Evolutionary conservation across 331 rosid genomes (phyloP), one percentile per base, ranked within the genome.

Genomic region (Malus hybrid): DNA sequence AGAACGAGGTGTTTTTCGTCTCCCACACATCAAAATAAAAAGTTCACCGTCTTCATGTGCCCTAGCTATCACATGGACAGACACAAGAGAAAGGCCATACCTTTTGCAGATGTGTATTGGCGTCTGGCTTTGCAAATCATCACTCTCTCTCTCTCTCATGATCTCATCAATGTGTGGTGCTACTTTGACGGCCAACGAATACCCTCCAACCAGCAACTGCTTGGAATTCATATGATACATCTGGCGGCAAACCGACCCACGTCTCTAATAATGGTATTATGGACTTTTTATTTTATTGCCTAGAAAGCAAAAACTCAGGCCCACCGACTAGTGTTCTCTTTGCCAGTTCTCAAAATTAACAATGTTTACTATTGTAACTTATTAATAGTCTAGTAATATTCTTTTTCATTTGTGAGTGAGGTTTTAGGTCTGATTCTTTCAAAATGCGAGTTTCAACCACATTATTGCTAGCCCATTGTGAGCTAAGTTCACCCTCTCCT

Each of bases 161-260:
- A 1, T 52, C 57, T 55, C 81, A 79, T 85, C 67, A 87, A 85
- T 87, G 76, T 73, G 27, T 71, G 12, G 11, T 8, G 7, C 84
- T 73, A 83, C 86, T 81, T 82, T 65, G 69, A 83, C 92, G 89
- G 93, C 93, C 79, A 86, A 81, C 82, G 42, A 86, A 81, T 75
- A 52, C 79, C 73, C 42, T 13, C 70, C 57, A 52, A 78, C 76
- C 60, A 78, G 77, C 59, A 59, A 34, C 70, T 24, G 31, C 42
- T 71, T 57, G 24, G 10, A 39, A 67, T 13, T 66, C 56, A 55
- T 20, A 15, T 36, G 0, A 36, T 12, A 50, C 6, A 50, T 16
- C 6, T 29, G 44, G 67, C 36, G 1, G 32, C 36, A 71, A 54
- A 29, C 48, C 60, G 5, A 46, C 60, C 60, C 62, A 70, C 18